phyloP scores from a whole-genome alignment of 768 basidiomycete species.

The Mycena alexandri region DNA sequence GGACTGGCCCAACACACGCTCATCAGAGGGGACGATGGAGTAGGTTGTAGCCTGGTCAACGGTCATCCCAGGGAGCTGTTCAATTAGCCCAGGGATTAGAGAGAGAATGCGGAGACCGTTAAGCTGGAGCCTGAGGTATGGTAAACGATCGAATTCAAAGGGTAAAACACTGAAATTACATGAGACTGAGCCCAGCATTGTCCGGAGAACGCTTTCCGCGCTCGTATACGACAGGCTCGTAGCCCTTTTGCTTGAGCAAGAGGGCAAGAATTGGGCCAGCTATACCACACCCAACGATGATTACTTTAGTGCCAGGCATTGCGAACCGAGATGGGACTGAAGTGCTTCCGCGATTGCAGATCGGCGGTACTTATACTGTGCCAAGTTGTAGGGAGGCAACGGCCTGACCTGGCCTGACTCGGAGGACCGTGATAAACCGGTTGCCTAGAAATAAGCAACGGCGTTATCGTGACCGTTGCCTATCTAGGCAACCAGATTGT shows the following conservation, averaged over 20 bases:
- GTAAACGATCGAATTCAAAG: background rate
- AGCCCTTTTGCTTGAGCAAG: conserved; percentile 53
- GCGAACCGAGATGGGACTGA: no score
- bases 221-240: conserved; percentile 53
- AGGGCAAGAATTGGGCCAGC: conserved; percentile 56
- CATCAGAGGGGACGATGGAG: conserved; percentile 43
- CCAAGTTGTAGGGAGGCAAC: no score
- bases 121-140: conserved; percentile 41
- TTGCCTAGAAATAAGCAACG: no score
- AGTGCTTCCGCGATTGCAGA: no score
- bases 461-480: no score
- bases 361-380: no score
- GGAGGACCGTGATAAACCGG: no score
- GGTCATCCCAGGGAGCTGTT: conserved; percentile 40
- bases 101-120: conserved; percentile 46
- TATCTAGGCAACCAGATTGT: no score
- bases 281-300: conserved; percentile 54
- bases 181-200: conserved; percentile 48
- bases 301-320: conserved; percentile 48
- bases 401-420: no score
- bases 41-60: conserved; percentile 31
- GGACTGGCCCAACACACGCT: conserved; percentile 43
- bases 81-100: conserved; percentile 44
- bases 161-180: conserved; percentile 39
- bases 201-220: conserved; percentile 33